These are phyloP conservation scores for Aureoboletus auriporus DNA, from an alignment of 768 basidiomycete species.

Conservation along the genomic window DNA sequence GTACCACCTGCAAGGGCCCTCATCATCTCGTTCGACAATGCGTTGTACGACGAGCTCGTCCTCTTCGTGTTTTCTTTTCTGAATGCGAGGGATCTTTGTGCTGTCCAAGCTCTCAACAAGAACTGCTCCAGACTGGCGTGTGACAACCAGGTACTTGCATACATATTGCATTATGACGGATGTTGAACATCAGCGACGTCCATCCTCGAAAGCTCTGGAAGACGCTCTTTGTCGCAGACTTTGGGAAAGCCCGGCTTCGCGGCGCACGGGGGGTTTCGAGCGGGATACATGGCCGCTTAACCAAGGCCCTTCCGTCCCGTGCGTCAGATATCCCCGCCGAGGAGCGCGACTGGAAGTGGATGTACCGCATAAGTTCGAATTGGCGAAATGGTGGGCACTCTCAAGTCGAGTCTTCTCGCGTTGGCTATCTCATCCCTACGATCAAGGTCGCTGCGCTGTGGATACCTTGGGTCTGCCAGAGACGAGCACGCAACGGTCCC, in stretches of 20 bases:
- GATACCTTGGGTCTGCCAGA: constrained; percentile 24
- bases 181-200: constrained; percentile 14
- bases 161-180: not conserved
- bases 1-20: constrained; percentile 10
- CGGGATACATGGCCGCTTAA: constrained; percentile 52
- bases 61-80: constrained; percentile 72
- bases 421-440: constrained; percentile 18
- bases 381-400: constrained; percentile 66
- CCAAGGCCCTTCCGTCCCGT: constrained; percentile 56
- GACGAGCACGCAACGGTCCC: constrained; percentile 17
- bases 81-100: constrained; percentile 63
- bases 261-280: constrained; percentile 62
- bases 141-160: constrained; percentile 55
- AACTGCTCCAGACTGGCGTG: constrained; percentile 65
- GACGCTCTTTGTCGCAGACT: constrained; percentile 56
- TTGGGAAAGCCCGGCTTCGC: constrained; percentile 63
- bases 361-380: constrained; percentile 81
- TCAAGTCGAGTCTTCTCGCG: constrained; percentile 7
- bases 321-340: constrained; percentile 28
- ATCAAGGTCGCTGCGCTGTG: constrained; percentile 61
- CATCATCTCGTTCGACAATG: constrained; percentile 44
- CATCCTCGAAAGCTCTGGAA: constrained; percentile 55
- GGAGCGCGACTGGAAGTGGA: constrained; percentile 71
- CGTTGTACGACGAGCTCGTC: constrained; percentile 73
- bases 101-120: constrained; percentile 54